Conservation (phyloP, 1,284 basidiomycete genomes). For the Termitomyces sp. region DNA sequence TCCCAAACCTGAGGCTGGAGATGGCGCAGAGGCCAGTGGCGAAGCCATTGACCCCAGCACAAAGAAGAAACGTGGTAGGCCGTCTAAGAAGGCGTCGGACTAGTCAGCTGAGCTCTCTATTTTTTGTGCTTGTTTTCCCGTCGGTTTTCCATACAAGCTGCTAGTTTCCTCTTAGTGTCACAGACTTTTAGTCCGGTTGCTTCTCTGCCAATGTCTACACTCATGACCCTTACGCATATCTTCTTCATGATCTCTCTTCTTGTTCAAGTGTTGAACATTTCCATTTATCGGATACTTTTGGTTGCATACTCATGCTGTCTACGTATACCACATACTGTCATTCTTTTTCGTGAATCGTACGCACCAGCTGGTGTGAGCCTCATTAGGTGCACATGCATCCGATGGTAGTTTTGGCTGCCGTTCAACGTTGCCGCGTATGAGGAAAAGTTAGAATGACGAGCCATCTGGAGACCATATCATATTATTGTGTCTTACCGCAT, state of each 20-base stretch:
- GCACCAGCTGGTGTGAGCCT: conserved; percentile 25
- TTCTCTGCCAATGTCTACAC: conserved; percentile 18
- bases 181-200: conserved; percentile 23
- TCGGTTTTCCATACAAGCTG: conserved; percentile 20
- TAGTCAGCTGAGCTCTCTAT: conserved; percentile 10
- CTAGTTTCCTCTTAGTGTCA: conserved; percentile 24
- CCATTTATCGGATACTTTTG: conserved; percentile 25
- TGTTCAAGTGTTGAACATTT: conserved; percentile 26
- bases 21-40: conserved; percentile 30
- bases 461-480: conserved; percentile 8
- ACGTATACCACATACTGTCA: conserved; percentile 24
- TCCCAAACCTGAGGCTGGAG: conserved; percentile 44
- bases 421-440: conserved; percentile 17
- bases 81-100: conserved; percentile 53
- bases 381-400: conserved; percentile 15
- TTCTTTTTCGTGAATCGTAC: conserved; percentile 23
- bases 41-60: conserved; percentile 40
- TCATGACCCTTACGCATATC: conserved; percentile 34
- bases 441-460: conserved; percentile 26
- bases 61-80: conserved; percentile 70
- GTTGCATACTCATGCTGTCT: conserved; percentile 34
- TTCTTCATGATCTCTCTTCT: conserved; percentile 19
- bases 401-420: conserved; percentile 16
- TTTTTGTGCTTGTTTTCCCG: conserved; percentile 13
- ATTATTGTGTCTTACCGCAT: conserved; percentile 20